A percentile compares a stretch with the other conserved stretches of the same genome.
phyloP scores from a whole-genome alignment of 164 flowering plant species.

The Umbilicus rupestris region DNA sequence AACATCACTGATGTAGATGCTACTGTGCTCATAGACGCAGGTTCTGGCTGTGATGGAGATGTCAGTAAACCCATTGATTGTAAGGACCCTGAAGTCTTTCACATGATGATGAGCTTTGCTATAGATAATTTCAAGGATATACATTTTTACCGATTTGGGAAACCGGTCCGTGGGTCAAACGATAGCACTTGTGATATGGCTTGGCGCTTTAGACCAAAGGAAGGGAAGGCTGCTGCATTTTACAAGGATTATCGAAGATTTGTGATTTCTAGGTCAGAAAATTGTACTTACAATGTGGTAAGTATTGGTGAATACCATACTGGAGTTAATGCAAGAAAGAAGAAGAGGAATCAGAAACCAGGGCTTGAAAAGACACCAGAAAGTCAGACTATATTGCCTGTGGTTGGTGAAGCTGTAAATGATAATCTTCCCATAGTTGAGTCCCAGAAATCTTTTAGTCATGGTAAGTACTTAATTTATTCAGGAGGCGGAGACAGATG shows the following conservation, averaged over 20 bases:
- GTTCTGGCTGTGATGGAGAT: slow-evolving; percentile 29
- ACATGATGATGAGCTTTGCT: slow-evolving; percentile 60
- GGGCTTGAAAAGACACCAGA: slow-evolving; percentile 39
- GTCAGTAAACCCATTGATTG: slow-evolving; percentile 50
- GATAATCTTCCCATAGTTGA: slow-evolving; percentile 68
- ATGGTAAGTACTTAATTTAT: slow-evolving; percentile 64
- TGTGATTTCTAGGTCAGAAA: slow-evolving; percentile 42
- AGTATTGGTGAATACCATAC: slow-evolving; percentile 76
- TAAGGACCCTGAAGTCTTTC: slow-evolving; percentile 68
- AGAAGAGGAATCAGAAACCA: slow-evolving; percentile 50
- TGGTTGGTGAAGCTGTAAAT: slow-evolving; percentile 59
- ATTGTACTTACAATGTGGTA: slow-evolving; percentile 47
- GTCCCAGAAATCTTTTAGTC: slow-evolving; percentile 58
- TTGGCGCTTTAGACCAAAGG: slow-evolving; percentile 89
- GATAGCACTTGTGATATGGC: slow-evolving; percentile 84
- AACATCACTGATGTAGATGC: slow-evolving; percentile 49
- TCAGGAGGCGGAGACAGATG: slow-evolving; percentile 83
- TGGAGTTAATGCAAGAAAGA: slow-evolving; percentile 82
- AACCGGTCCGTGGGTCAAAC: slow-evolving; percentile 54
- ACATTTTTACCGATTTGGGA: slow-evolving; percentile 82
- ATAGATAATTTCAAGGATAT: slow-evolving; percentile 74
- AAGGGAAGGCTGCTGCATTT: slow-evolving; percentile 71
- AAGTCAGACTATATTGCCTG: slow-evolving; percentile 26
- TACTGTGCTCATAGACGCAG: not conserved
- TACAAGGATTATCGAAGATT: slow-evolving; percentile 85